Percentiles rank a stretch among this genome's conserved stretches.
These are phyloP conservation scores for Pisolithus sp. DNA, from an alignment of 768 basidiomycete species.

Conservation along the genomic window DNA sequence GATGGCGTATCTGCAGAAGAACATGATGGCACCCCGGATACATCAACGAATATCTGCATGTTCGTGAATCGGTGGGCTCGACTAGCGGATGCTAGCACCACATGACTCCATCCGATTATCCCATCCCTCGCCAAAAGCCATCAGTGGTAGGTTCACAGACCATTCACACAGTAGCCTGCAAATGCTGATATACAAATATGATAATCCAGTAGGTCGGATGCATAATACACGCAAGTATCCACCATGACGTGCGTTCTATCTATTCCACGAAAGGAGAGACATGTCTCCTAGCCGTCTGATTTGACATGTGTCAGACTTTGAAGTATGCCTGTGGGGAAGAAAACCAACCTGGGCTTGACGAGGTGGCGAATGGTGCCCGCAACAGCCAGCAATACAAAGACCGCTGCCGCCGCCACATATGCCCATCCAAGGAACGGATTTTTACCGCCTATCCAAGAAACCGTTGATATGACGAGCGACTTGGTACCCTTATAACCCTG, in stretches of 20 bases:
- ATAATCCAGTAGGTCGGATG: slow-evolving; percentile 13
- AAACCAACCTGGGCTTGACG: slow-evolving; percentile 76
- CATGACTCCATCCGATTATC: slow-evolving; percentile 62
- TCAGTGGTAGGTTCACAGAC: slow-evolving; percentile 28
- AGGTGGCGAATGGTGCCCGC: slow-evolving; percentile 88
- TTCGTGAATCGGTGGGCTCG: slow-evolving; percentile 11
- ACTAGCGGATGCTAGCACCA: slow-evolving; percentile 46
- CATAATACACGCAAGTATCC: slow-evolving; percentile 1
- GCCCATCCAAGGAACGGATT: slow-evolving; percentile 99
- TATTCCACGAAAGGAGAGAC: slow-evolving; percentile 82
- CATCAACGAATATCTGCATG: slow-evolving; percentile 64
- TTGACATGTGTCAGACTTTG: not conserved
- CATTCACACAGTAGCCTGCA: no score
- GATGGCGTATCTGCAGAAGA: slow-evolving; percentile 52
- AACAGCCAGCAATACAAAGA: slow-evolving; percentile 85
- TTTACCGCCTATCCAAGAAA: slow-evolving; percentile 98
- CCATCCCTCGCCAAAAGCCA: slow-evolving; percentile 65
- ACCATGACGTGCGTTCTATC: slow-evolving; percentile 22
- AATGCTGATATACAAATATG: not conserved
- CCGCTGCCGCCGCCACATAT: slow-evolving; percentile 81
- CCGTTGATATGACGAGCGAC: slow-evolving; percentile 93
- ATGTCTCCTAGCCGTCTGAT: slow-evolving; percentile 78
- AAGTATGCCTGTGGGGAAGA: not conserved
- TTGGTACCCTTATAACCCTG: slow-evolving; percentile 89
- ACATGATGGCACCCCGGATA: slow-evolving; percentile 47